Conservation (phyloP, 768 basidiomycete genomes). For the Suillus bovinus region DNA sequence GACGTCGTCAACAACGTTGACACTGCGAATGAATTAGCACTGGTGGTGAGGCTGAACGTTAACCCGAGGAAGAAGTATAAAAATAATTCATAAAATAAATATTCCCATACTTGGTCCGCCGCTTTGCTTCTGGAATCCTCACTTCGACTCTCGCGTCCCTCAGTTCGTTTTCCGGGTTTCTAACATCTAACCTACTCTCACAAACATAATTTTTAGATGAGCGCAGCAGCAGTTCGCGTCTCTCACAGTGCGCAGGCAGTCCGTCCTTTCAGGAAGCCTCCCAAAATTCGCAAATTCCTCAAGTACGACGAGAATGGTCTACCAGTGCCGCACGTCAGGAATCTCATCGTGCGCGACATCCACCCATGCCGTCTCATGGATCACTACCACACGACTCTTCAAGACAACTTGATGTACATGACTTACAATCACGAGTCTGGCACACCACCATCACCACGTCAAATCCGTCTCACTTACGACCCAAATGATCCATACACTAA, state of each 20-base stretch:
- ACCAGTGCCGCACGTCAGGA: constrained; percentile 66
- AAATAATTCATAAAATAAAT: constrained; percentile 4
- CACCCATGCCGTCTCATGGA: constrained; percentile 72
- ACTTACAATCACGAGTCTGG: constrained; percentile 77
- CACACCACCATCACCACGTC: constrained; percentile 52
- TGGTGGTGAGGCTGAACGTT: neutral
- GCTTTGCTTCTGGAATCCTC: neutral
- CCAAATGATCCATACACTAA: constrained; percentile 80
- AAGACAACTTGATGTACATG: constrained; percentile 93
- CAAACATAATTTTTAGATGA: constrained; percentile 11
- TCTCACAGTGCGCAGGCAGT: constrained; percentile 27
- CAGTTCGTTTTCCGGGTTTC: constrained; percentile 7
- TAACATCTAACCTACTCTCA: neutral
- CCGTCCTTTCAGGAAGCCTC: constrained; percentile 55
- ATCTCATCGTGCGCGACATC: constrained; percentile 66
- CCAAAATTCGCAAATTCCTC: constrained; percentile 45
- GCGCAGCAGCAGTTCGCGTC: constrained; percentile 15
- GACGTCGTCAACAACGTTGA: neutral
- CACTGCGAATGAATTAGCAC: neutral
- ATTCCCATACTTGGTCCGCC: constrained; percentile 1
- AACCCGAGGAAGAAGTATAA: constrained; percentile 1
- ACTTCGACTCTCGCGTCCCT: constrained; percentile 1
- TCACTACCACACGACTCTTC: constrained; percentile 83
- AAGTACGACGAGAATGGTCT: constrained; percentile 55
- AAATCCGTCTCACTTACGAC: constrained; percentile 70